phyloP scores from a whole-genome alignment of 805 yeast genomes.

The Candida arabinofermentans region DNA sequence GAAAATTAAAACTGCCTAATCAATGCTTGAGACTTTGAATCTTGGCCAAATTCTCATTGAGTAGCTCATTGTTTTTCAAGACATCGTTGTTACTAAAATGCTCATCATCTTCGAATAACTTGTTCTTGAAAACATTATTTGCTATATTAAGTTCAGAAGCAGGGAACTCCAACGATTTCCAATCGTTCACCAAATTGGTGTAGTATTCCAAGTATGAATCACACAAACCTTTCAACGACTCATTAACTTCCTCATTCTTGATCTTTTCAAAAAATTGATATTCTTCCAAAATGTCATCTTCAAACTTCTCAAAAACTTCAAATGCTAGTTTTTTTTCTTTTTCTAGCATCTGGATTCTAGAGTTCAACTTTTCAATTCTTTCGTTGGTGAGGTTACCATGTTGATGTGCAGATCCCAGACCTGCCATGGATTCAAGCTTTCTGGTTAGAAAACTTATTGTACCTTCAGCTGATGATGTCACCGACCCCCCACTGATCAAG shows the following conservation, averaged over 20 bases:
- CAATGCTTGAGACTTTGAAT: too few species aligned
- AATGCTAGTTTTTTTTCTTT: constrained; percentile 42
- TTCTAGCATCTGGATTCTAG: constrained; percentile 40
- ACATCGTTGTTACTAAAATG: constrained; percentile 26
- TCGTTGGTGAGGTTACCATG: constrained; percentile 42
- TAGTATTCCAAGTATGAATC: constrained; percentile 75
- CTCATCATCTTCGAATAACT: constrained; percentile 21
- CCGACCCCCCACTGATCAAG: constrained; percentile 32
- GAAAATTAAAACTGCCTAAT: too few species aligned
- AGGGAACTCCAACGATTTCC: constrained; percentile 44
- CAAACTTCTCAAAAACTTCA: constrained; percentile 42
- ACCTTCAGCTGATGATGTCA: constrained; percentile 34
- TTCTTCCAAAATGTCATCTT: constrained; percentile 44
- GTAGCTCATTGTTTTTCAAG: constrained; percentile 22
- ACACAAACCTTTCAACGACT: constrained; percentile 67
- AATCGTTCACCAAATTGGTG: constrained; percentile 59
- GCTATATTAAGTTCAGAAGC: background rate
- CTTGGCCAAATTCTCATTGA: constrained; percentile 21
- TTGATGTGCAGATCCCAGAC: constrained; percentile 34
- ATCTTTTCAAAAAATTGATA: constrained; percentile 71
- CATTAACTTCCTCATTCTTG: constrained; percentile 72
- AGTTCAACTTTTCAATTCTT: constrained; percentile 36
- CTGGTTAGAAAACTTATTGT: constrained; percentile 35
- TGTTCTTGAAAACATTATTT: constrained; percentile 11
- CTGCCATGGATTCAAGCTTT: constrained; percentile 47